These are phyloP conservation scores for Aspergillus tubingensis DNA, from an alignment of 2,329 filamentous ascomycete species.

Conservation along the genomic window DNA sequence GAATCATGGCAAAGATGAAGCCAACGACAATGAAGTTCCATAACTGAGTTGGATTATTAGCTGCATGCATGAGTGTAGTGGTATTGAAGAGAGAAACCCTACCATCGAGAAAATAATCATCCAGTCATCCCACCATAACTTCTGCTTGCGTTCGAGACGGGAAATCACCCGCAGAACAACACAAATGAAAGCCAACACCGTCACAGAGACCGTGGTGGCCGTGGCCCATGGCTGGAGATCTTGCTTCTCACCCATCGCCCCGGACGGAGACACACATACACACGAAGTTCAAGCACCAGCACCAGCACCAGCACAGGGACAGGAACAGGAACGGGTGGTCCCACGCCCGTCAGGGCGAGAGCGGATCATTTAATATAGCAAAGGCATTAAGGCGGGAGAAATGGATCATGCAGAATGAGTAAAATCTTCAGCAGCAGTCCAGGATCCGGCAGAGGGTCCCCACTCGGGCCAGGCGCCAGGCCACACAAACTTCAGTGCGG, in stretches of 20 bases:
- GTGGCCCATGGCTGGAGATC: conserved; percentile 49
- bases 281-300: not conserved
- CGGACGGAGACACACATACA: not conserved
- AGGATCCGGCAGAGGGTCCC: too few species aligned
- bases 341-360: too few species aligned
- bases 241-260: conserved; percentile 13
- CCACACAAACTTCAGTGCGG: too few species aligned
- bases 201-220: conserved; percentile 45
- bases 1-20: conserved; percentile 54
- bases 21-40: conserved; percentile 43
- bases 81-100: conserved; percentile 11
- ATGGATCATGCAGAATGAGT: too few species aligned
- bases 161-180: conserved; percentile 47
- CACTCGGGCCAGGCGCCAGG: too few species aligned
- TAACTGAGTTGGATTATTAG: conserved; percentile 12
- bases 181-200: conserved; percentile 42
- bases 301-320: not conserved
- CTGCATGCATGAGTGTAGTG: not conserved
- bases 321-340: not conserved
- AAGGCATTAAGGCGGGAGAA: not conserved
- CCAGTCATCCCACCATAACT: conserved; percentile 56
- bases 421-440: too few species aligned
- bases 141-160: conserved; percentile 46
- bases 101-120: conserved; percentile 55
- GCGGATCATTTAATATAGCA: not conserved